phyloP scores from a whole-genome alignment of 106 monocot species.

The Posidonia australis region DNA sequence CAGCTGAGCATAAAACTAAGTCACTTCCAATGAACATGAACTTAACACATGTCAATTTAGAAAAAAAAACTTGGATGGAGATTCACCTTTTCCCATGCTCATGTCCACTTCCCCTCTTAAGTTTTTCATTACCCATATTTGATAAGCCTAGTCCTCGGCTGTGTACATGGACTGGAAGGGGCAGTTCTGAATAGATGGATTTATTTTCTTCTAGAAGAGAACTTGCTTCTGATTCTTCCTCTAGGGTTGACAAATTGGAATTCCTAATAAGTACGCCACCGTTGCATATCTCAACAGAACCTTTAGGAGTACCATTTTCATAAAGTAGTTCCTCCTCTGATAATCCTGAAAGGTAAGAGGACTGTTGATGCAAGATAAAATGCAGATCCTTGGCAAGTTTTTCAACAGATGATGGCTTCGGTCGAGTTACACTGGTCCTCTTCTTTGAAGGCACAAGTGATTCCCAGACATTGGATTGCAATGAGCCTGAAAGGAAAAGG shows the following conservation, averaged over 20 bases:
- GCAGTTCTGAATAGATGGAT: conserved; percentile 28
- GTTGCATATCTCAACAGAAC: conserved; percentile 71
- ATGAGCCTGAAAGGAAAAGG: conserved; percentile 43
- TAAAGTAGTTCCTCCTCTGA: conserved; percentile 70
- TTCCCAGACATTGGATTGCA: conserved; percentile 68
- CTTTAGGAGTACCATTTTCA: conserved; percentile 41
- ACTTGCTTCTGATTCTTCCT: conserved; percentile 99
- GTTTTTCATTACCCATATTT: conserved; percentile 13
- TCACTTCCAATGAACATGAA: no score
- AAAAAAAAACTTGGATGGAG: neutral
- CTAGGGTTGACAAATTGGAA: conserved; percentile 40
- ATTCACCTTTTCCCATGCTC: conserved; percentile 41
- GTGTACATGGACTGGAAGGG: conserved; percentile 32
- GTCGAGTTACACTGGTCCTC: conserved; percentile 39
- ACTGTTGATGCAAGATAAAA: conserved; percentile 66
- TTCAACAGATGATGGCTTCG: conserved; percentile 69
- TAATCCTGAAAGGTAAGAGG: conserved; percentile 47
- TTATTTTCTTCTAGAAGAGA: conserved; percentile 55
- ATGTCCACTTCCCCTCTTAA: conserved; percentile 20
- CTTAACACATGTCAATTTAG: no score
- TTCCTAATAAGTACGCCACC: conserved; percentile 75
- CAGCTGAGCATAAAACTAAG: no score
- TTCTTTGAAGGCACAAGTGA: conserved; percentile 71
- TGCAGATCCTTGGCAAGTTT: conserved; percentile 84
- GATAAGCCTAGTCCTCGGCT: conserved; percentile 21